Base-by-base conservation (phyloP, 306 rosid genomes). In the Lathyrus sativus region DNA sequence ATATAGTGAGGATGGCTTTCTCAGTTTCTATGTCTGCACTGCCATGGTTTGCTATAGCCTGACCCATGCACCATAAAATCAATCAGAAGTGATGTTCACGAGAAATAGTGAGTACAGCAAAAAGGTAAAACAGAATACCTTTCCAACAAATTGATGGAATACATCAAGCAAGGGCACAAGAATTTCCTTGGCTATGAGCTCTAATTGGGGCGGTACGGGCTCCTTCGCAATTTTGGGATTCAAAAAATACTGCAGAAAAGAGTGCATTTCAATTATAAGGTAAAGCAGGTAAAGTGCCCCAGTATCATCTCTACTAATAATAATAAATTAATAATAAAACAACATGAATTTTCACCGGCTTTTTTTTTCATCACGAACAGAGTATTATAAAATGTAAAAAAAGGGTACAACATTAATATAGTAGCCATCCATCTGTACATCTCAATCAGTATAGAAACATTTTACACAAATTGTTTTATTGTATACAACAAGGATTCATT, bases 181-280 rank as follows among this genome's bases (percentile, higher is more conserved):
- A 73, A 88, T 71, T 51, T 82, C 91, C 50, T 73, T 71, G 5
- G 96, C 74, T 80, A 87, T 81, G 64, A 74, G 89, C 78, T 91
- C 97, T 68, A 91, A 84, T 70, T 83, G 93, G 10, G 87, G 82
- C 11, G 97, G 93, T 44, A 87, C 89, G 0, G 96, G 85, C 87
- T 91, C 96, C 80, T 91, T 88, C 3, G 85, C 84, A 70, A 81
- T 85, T 75, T 81, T 88, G 60, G 97, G 91, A 76, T 91, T 84
- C 78, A 91, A 76, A 82, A 91, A 91, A 68, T 88, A 91, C 96
- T 91, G 86, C 69, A 77, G 67, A 62, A 65, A 78, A 24, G 18
- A 71, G 41, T 41, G 43, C 29, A 71, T 56, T 48, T 49, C 11
- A 12, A 51, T 50, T 65, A 57, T 1, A 62, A 51, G 56, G 13